Conservation (phyloP, 192 early-diverging fungal genomes). For the Funneliformis geosporum region DNA sequence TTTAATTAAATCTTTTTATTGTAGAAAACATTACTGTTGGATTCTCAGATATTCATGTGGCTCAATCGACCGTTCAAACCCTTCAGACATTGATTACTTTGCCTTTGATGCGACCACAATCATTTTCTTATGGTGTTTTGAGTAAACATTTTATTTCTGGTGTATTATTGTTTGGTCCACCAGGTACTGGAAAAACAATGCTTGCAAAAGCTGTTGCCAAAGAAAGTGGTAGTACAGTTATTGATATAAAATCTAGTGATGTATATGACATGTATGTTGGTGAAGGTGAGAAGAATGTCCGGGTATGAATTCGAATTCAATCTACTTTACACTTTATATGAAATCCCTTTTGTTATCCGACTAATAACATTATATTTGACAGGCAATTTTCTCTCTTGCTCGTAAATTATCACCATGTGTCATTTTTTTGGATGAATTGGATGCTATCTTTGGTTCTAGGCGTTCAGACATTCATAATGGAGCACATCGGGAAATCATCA, state of each 20-base stretch:
- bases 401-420: slow-evolving; percentile 92
- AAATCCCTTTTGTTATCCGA: neutral
- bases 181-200: slow-evolving; percentile 87
- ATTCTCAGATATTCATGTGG: slow-evolving; percentile 76
- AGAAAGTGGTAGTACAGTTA: slow-evolving; percentile 74
- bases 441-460: slow-evolving; percentile 73
- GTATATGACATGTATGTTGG: slow-evolving; percentile 90
- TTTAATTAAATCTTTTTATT: slow-evolving; percentile 9
- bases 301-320: slow-evolving; percentile 32
- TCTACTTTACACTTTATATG: neutral
- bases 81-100: slow-evolving; percentile 85
- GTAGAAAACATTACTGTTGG: slow-evolving; percentile 54
- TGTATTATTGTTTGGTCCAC: slow-evolving; percentile 82
- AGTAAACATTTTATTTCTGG: slow-evolving; percentile 70
- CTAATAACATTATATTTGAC: neutral
- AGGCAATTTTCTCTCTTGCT: slow-evolving; percentile 90
- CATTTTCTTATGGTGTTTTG: slow-evolving; percentile 72
- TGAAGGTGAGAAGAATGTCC: slow-evolving; percentile 96
- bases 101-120: slow-evolving; percentile 74
- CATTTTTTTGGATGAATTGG: slow-evolving; percentile 96
- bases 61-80: slow-evolving; percentile 76
- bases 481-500: slow-evolving; percentile 79
- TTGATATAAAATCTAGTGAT: slow-evolving; percentile 77
- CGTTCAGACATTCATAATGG: slow-evolving; percentile 44
- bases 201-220: slow-evolving; percentile 85